These are phyloP conservation scores for Capsicum rhomboideum DNA, from an alignment of 257 asterid species.

Conservation along the genomic window DNA sequence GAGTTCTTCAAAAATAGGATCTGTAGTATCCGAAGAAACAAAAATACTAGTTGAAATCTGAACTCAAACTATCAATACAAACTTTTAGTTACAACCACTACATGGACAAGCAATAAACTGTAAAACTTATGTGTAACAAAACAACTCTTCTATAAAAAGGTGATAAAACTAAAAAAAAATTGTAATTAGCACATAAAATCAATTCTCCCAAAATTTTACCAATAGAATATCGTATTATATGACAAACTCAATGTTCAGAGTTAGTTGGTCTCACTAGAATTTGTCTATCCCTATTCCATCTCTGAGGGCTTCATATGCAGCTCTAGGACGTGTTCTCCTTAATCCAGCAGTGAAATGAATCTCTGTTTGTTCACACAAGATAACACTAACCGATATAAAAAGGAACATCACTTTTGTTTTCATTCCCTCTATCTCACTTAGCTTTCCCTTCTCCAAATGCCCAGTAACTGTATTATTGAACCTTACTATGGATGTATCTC, in stretches of 20 bases:
- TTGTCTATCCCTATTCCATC: conserved; percentile 56
- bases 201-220: neutral
- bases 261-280: conserved; percentile 26
- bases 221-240: neutral
- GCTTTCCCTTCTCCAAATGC: conserved; percentile 61
- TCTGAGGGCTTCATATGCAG: conserved; percentile 66
- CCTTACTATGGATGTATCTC: conserved; percentile 57
- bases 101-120: neutral
- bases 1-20: neutral
- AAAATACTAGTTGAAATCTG: neutral
- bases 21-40: neutral
- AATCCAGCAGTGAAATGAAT: conserved; percentile 69
- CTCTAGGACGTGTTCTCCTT: conserved; percentile 71
- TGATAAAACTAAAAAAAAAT: too few relatives aligned
- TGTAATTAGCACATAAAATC: neutral
- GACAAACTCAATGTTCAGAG: neutral
- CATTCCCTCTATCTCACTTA: conserved; percentile 65
- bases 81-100: neutral
- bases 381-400: conserved; percentile 67
- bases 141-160: neutral
- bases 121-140: neutral
- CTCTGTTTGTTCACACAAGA: conserved; percentile 59
- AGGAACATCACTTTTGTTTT: conserved; percentile 59
- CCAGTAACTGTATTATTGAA: conserved; percentile 47
- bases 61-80: neutral